Evolutionary conservation across 306 rosid genomes (phyloP).

Genomic region (Lotus japonicus): DNA sequence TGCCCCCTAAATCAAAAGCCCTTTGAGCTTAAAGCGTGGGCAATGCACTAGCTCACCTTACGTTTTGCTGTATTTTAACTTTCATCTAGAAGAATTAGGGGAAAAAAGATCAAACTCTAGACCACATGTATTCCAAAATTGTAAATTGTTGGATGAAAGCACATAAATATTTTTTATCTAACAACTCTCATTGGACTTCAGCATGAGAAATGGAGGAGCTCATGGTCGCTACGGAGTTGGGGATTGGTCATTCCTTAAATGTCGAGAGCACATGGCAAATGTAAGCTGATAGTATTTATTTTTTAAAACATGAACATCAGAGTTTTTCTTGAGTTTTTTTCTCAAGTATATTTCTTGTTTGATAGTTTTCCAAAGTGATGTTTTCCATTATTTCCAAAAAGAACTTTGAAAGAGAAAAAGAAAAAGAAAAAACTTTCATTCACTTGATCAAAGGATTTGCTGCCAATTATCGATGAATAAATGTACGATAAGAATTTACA

Average conservation of each 20-base stretch:
- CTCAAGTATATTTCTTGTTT: constrained; percentile 10
- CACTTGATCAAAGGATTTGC: background rate
- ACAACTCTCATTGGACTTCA: constrained; percentile 30
- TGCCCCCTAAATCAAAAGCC: background rate
- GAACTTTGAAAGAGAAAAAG: background rate
- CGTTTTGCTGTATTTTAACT: background rate
- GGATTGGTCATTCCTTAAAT: constrained; percentile 75
- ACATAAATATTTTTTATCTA: background rate
- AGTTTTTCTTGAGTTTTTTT: background rate
- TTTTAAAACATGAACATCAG: background rate
- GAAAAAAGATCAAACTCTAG: background rate
- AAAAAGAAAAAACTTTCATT: background rate
- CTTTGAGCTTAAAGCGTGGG: background rate
- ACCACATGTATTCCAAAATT: background rate
- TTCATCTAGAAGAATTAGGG: background rate
- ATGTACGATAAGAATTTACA: no score
- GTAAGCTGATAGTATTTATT: constrained; percentile 36
- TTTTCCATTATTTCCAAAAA: background rate
- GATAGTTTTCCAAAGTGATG: background rate
- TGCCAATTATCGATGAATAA: no score
- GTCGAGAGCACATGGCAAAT: constrained; percentile 73
- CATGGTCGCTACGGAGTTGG: constrained; percentile 79
- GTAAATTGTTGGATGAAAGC: background rate
- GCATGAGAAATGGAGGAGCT: constrained; percentile 79
- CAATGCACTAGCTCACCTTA: constrained; percentile 3